These are phyloP conservation scores for Citrullus amarus DNA, from an alignment of 306 rosid species.

Conservation along the genomic window DNA sequence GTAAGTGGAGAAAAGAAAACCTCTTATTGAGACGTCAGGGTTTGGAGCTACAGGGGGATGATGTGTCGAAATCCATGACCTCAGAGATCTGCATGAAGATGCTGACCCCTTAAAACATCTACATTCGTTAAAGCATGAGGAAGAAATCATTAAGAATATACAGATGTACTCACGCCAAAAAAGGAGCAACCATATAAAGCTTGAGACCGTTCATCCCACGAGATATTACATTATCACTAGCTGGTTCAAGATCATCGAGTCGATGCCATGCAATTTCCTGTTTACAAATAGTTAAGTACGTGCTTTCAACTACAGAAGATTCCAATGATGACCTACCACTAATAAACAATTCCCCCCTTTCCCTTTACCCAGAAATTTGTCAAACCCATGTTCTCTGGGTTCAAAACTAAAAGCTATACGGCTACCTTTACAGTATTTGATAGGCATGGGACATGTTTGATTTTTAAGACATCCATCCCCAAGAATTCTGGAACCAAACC, in stretches of 20 bases:
- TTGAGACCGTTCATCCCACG: slow-evolving; percentile 93
- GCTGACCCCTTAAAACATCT: neutral
- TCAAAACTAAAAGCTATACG: neutral
- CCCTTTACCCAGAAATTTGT: neutral
- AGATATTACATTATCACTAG: slow-evolving; percentile 71
- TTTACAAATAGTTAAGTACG: slow-evolving; percentile 16
- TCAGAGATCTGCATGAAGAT: slow-evolving; percentile 56
- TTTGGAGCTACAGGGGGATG: slow-evolving; percentile 51
- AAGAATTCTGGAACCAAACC: neutral
- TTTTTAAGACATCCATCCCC: neutral
- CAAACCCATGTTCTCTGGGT: neutral
- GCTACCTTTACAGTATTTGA: neutral
- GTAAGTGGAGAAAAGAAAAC: slow-evolving; percentile 16
- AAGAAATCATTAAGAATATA: slow-evolving; percentile 19
- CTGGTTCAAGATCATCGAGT: slow-evolving; percentile 82
- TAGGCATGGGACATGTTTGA: neutral
- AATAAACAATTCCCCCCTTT: neutral
- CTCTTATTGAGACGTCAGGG: slow-evolving; percentile 60
- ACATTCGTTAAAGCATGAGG: slow-evolving; percentile 3
- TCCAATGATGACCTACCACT: neutral
- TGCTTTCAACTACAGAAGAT: slow-evolving; percentile 10
- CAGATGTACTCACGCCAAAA: slow-evolving; percentile 57
- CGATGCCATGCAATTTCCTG: slow-evolving; percentile 99
- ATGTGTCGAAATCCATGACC: slow-evolving; percentile 61
- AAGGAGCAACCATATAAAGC: slow-evolving; percentile 98